Base-by-base conservation (phyloP, 768 basidiomycete species). In the Bullera alba region DNA sequence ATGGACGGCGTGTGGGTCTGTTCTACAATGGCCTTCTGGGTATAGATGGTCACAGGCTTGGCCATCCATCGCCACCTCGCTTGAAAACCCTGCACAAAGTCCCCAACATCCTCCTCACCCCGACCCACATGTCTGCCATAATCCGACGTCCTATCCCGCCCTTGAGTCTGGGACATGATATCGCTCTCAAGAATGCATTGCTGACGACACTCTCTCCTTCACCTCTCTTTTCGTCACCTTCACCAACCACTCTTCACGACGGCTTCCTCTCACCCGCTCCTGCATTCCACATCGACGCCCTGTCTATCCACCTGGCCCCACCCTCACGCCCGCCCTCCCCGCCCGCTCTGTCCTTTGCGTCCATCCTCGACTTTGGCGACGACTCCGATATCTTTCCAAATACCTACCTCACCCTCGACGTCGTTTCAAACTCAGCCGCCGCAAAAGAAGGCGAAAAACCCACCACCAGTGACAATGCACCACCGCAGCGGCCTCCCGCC, bases 401-500 rank as follows among this genome's bases (percentile, higher is more conserved):
- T 22, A 19, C 35, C 42, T 41, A 37, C 43, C 36, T 53, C 47
- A 17, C n/a, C 34, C 27, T 21, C 19, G 17, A 22, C 19, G 10
- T 19, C 16, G 23, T 16, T 16, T 26, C 42, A 14, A 17, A 42
- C 14, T 43, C 32, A 47, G 17, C 32, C 30, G n/a, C 16, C 14
- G 21, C 29, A 39, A 4, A 17, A 17, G 26, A n/a, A 30, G 8
- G 28, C 27, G 16, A 4, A 5, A 4, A 27, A 15, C 22, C 17
- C 19, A n/a, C 41, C 25, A 10, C 23, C 17, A 6, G 46, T 4
- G 34, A 36, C 29, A 53, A 51, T 46, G n/a, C n/a, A n/a, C n/a
- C n/a, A n/a, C 61, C 54, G 17, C 54, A 53, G 44, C 58, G 67
- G 25, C 70, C 63, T 3, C 63, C 61, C 5, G 66, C 67, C 45